phyloP scores from a whole-genome alignment of 140 eudicot genomes.

The Anethum foeniculum region DNA sequence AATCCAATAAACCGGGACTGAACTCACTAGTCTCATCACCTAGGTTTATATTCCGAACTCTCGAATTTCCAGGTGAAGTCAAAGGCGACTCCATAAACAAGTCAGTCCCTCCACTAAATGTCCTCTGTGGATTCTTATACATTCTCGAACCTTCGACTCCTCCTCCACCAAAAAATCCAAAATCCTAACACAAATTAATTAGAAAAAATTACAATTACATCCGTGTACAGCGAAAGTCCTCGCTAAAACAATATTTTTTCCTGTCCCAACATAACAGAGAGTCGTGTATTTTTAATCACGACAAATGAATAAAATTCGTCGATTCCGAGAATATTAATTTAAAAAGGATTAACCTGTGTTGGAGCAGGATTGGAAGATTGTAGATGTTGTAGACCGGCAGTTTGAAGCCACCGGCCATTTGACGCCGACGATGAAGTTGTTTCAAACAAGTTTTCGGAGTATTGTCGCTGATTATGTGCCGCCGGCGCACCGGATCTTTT shows the following conservation, averaged over 20 bases:
- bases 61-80: slow-evolving; percentile 48
- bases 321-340: not conserved
- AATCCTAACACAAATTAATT: slow-evolving; percentile 35
- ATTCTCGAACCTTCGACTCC: slow-evolving; percentile 62
- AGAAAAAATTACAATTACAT: slow-evolving; percentile 26
- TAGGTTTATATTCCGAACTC: slow-evolving; percentile 30
- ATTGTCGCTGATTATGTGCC: slow-evolving; percentile 72
- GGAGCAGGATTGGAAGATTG: slow-evolving; percentile 46
- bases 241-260: not conserved
- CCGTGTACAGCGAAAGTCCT: slow-evolving; percentile 5
- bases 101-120: slow-evolving; percentile 56
- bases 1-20: slow-evolving; percentile 95
- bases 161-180: slow-evolving; percentile 56
- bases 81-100: slow-evolving; percentile 47
- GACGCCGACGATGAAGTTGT: slow-evolving; percentile 37
- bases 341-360: slow-evolving; percentile 18
- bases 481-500: slow-evolving; percentile 71
- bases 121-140: slow-evolving; percentile 53
- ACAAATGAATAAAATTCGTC: not conserved
- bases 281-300: not conserved
- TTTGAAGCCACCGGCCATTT: slow-evolving; percentile 80
- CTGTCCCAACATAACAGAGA: not conserved
- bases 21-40: slow-evolving; percentile 49
- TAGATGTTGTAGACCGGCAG: slow-evolving; percentile 78
- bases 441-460: slow-evolving; percentile 67